Percentiles rank a stretch among this genome's conserved stretches.
Conservation (phyloP, 768 basidiomycete species). For the Leccinellum rugosiceps region DNA sequence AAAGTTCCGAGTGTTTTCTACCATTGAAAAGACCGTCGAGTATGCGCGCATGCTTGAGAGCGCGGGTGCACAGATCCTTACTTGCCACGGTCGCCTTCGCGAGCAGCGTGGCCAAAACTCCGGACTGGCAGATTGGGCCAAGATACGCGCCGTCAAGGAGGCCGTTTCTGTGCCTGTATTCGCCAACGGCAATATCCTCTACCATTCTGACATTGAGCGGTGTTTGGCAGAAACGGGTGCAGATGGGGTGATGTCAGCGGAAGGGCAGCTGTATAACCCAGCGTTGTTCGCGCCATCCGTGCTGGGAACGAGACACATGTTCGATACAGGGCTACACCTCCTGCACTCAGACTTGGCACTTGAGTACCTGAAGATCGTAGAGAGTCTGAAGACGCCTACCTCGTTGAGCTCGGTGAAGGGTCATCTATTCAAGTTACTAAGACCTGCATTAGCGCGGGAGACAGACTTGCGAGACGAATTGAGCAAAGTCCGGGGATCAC, state of each 20-base stretch:
- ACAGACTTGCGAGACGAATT: slow-evolving; percentile 72
- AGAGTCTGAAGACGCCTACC: slow-evolving; percentile 59
- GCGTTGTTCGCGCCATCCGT: slow-evolving; percentile 55
- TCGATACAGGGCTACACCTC: slow-evolving; percentile 48
- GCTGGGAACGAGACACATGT: slow-evolving; percentile 10
- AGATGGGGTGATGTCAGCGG: slow-evolving; percentile 93
- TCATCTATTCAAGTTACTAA: slow-evolving; percentile 90
- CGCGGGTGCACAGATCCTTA: slow-evolving; percentile 93
- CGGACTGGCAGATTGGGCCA: slow-evolving; percentile 83
- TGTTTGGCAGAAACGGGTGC: slow-evolving; percentile 84
- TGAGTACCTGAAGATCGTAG: slow-evolving; percentile 84
- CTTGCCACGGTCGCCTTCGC: slow-evolving; percentile 87
- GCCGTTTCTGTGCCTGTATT: slow-evolving; percentile 92
- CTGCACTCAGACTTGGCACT: slow-evolving; percentile 66
- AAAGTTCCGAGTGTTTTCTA: slow-evolving; percentile 90
- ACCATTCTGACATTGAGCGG: slow-evolving; percentile 72
- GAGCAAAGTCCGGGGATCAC: slow-evolving; percentile 43
- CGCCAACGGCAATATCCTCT: slow-evolving; percentile 95
- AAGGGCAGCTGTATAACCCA: slow-evolving; percentile 92
- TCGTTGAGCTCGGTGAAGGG: slow-evolving; percentile 77
- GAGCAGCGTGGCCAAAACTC: slow-evolving; percentile 89
- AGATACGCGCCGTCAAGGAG: slow-evolving; percentile 88
- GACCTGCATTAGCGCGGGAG: slow-evolving; percentile 65
- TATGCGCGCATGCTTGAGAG: slow-evolving; percentile 96
- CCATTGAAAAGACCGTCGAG: slow-evolving; percentile 81